Evolutionary conservation across 768 basidiomycete species (phyloP), one percentile per base, ranked within the genome.

Genomic region (Hygrocybe punicea): DNA sequence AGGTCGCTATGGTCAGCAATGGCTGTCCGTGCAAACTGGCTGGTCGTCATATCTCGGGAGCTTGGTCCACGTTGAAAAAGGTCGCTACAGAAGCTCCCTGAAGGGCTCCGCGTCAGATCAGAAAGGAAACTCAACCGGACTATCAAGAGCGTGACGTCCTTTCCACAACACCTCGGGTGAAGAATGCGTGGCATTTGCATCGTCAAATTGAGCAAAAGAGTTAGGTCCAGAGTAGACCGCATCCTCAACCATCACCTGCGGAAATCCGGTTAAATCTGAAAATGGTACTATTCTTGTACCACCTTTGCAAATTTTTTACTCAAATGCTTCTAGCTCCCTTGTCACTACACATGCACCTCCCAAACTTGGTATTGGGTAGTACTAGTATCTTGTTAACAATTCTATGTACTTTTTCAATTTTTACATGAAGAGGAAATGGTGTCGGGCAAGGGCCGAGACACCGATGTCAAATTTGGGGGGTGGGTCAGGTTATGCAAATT

Each of bases 181-280:
- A 58, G 57, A 58, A 58, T 33, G 42, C 51, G 57, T 58, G 57
- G 42, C 57, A 49, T 58, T 29, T 29, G 40, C 10, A 10, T 54
- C 44, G 58, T 47, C 37, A 49, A 58, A 58, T 47, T 58, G 54
- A n/a, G 53, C 24, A 49, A 58, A 58, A 44, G 46, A 58, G 53
- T 54, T 46, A 55, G 44, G 58, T 40, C 54, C 53, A 36, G 58
- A 25, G 23, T 2, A 58, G 53, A 58, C 48, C 53, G 40, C 23
- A 25, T 40, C 34, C 47, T 49, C 55, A 58, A 58, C 58, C 46
- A 58, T 42, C 36, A 58, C n/a, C n/a, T 45, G 54, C 53, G 53
- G 44, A 37, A 55, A 19, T 55, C 53, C 33, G 44, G 55, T 35
- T 44, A 39, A 44, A 56, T 59, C 44, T 57, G 53, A 24, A 59